Conservation (phyloP, 768 basidiomycete species). For the Chalciporus chontae region DNA sequence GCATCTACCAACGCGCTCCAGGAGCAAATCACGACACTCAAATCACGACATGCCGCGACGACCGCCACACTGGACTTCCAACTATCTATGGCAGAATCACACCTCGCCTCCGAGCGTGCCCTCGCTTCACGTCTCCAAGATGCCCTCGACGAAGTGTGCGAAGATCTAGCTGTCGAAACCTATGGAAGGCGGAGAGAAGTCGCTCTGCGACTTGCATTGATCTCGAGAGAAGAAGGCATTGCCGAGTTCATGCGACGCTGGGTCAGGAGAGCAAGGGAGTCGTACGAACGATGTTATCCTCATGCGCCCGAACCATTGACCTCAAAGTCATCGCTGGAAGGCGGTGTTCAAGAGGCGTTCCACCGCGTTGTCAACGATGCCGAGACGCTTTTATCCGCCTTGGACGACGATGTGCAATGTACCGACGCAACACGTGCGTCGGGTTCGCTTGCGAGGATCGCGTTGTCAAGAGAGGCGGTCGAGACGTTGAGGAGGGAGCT, state of each 20-base stretch:
- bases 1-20: conserved; percentile 65
- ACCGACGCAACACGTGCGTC: conserved; percentile 22
- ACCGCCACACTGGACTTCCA: conserved; percentile 52
- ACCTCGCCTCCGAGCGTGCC: conserved; percentile 41
- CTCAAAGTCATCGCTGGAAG: conserved; percentile 5
- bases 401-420: conserved; percentile 33
- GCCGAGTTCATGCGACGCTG: conserved; percentile 54
- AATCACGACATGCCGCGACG: conserved; percentile 60
- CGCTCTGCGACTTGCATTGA: conserved; percentile 55
- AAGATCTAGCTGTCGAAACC: conserved; percentile 65
- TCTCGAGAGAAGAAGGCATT: conserved; percentile 61
- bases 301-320: neutral
- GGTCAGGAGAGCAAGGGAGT: conserved; percentile 50
- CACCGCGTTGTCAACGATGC: conserved; percentile 34
- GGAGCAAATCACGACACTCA: conserved; percentile 52
- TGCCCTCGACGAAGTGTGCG: conserved; percentile 66
- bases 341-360: conserved; percentile 25
- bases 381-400: conserved; percentile 29
- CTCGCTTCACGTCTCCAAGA: conserved; percentile 49
- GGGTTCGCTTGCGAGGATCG: conserved; percentile 51
- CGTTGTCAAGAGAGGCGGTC: conserved; percentile 48
- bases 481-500: conserved; percentile 55
- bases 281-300: conserved; percentile 26
- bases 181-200: conserved; percentile 75
- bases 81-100: conserved; percentile 40